These are phyloP conservation scores for Piper longum DNA, from an alignment of 164 flowering plant species.

Conservation along the genomic window DNA sequence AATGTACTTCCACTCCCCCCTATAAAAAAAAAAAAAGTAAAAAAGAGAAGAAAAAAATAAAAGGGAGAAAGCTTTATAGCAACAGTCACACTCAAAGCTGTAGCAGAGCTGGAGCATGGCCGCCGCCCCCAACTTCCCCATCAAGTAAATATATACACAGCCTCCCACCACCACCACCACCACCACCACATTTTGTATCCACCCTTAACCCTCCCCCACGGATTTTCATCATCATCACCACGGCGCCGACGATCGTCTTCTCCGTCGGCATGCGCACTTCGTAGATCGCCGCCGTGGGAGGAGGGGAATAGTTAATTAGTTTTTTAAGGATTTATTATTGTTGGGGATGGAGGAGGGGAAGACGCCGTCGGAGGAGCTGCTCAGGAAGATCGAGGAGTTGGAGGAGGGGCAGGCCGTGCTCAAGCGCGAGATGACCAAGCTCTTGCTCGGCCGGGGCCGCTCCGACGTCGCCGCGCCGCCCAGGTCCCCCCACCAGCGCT, in stretches of 20 bases:
- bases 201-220: background rate
- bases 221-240: constrained; percentile 1
- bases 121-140: no score
- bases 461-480: constrained; percentile 3
- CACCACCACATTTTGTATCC: background rate
- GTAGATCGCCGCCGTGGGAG: constrained; percentile 3
- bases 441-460: constrained; percentile 15
- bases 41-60: no score
- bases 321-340: constrained; percentile 6
- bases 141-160: no score
- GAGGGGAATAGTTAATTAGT: constrained; percentile 5
- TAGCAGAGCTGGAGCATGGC: no score
- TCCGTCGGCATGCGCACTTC: constrained; percentile 1
- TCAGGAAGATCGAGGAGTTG: constrained; percentile 72
- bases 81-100: no score
- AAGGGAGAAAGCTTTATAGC: no score
- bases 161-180: background rate
- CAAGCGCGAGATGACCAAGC: constrained; percentile 63
- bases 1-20: no score
- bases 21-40: no score
- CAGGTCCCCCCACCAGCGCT: constrained; percentile 27
- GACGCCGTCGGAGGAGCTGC: constrained; percentile 50
- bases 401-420: constrained; percentile 71
- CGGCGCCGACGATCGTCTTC: no score
- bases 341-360: constrained; percentile 21